A percentile compares a stretch with the other conserved stretches of the same genome.
phyloP scores from a whole-genome alignment of 1,284 basidiomycete species.

The Ganoderma lingzhi region DNA sequence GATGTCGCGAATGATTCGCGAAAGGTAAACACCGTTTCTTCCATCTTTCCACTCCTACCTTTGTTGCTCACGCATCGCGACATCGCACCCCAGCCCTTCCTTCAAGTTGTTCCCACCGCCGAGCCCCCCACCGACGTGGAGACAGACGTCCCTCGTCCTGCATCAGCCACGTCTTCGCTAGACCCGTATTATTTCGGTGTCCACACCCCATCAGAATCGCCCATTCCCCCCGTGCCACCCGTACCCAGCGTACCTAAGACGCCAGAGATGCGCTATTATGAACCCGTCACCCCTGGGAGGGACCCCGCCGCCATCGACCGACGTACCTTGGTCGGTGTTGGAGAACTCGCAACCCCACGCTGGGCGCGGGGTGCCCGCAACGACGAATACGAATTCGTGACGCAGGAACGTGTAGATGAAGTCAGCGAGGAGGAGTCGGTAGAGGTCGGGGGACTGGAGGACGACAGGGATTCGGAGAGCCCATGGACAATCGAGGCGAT shows the following conservation, averaged over 20 bases:
- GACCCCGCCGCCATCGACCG: constrained; percentile 90
- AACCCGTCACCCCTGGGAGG: constrained; percentile 76
- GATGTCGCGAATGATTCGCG: constrained; percentile 36
- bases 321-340: constrained; percentile 90
- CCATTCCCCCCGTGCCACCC: constrained; percentile 57
- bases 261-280: constrained; percentile 51
- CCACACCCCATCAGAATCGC: constrained; percentile 70
- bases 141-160: constrained; percentile 54
- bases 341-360: constrained; percentile 96
- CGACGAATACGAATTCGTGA: constrained; percentile 43
- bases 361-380: constrained; percentile 67
- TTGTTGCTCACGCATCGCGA: constrained; percentile 8
- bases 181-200: constrained; percentile 86
- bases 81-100: constrained; percentile 43
- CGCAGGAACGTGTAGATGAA: constrained; percentile 48
- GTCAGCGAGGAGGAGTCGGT: constrained; percentile 55
- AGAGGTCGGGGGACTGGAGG: constrained; percentile 50
- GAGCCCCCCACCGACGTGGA: constrained; percentile 41
- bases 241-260: constrained; percentile 43
- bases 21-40: constrained; percentile 34
- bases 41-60: background rate
- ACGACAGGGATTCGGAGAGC: constrained; percentile 65
- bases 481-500: constrained; percentile 89
- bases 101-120: constrained; percentile 48
- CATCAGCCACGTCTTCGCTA: constrained; percentile 77